Conservation (phyloP, 495 filamentous ascomycete species). For the Penicillium maclennaniae region DNA sequence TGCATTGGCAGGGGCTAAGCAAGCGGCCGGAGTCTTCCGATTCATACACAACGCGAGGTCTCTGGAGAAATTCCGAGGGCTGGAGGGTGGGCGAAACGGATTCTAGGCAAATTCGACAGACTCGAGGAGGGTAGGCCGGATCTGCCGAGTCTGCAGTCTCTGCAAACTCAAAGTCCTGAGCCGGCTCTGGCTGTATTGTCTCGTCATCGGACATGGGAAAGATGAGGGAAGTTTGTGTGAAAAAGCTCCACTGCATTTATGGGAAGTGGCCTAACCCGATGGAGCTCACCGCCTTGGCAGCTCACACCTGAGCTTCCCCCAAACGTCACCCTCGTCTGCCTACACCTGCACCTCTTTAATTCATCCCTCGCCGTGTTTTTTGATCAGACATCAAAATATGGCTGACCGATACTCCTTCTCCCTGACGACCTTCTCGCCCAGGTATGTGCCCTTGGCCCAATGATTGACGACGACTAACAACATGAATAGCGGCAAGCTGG, state of each 20-base stretch:
- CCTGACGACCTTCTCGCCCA: constrained; percentile 98
- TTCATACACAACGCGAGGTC: constrained; percentile 66
- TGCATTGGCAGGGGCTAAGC: constrained; percentile 90
- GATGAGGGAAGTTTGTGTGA: constrained; percentile 3
- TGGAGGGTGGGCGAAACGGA: constrained; percentile 74
- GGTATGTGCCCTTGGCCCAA: constrained; percentile 56
- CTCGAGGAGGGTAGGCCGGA: constrained; percentile 56
- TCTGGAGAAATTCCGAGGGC: constrained; percentile 59
- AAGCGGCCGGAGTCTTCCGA: constrained; percentile 73
- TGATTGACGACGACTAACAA: constrained; percentile 14
- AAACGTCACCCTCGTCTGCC: constrained; percentile 31
- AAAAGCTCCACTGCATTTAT: not conserved
- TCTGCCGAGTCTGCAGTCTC: not conserved
- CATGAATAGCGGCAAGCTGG: constrained; percentile 79
- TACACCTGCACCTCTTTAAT: constrained; percentile 16
- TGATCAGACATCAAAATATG: constrained; percentile 51
- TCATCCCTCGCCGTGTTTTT: constrained; percentile 5
- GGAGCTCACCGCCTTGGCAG: constrained; percentile 28
- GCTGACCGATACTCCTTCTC: constrained; percentile 99
- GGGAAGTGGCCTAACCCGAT: constrained; percentile 15
- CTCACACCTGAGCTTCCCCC: constrained; percentile 30
- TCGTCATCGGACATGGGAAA: not conserved
- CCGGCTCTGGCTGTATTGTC: not conserved
- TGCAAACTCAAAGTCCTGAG: not conserved
- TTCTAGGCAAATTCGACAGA: constrained; percentile 92